These are phyloP conservation scores for Fusarium sp. DNA, from an alignment of 2,329 filamentous ascomycete genomes.

Conservation along the genomic window DNA sequence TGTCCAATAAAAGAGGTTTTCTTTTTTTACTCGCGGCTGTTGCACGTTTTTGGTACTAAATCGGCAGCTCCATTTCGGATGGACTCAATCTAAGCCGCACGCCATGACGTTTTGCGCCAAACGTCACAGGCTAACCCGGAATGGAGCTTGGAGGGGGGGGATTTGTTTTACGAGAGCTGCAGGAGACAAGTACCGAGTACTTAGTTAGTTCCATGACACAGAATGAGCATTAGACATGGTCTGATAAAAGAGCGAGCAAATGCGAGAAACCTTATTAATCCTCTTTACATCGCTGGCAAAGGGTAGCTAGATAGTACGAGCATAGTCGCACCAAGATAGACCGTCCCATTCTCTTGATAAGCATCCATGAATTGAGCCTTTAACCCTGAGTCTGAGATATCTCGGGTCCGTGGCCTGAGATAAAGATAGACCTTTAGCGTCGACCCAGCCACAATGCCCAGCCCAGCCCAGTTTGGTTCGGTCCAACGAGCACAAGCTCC, in stretches of 20 bases:
- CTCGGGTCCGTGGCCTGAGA: conserved; percentile 24
- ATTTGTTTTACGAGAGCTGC: conserved; percentile 42
- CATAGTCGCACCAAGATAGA: too few relatives aligned
- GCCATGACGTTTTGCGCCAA: conserved; percentile 40
- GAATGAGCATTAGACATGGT: not conserved
- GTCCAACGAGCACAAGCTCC: not conserved
- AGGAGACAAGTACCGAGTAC: conserved; percentile 35
- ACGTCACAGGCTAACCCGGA: conserved; percentile 26
- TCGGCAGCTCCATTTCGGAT: conserved; percentile 28
- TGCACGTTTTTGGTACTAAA: conserved; percentile 25
- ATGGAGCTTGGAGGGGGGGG: conserved; percentile 6
- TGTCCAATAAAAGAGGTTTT: not conserved
- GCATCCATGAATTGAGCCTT: conserved; percentile 3
- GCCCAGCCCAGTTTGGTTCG: not conserved
- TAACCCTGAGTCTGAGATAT: not conserved
- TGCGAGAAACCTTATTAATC: not conserved
- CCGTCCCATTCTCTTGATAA: conserved; percentile 18
- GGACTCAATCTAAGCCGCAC: conserved; percentile 39
- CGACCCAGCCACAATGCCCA: conserved; percentile 39
- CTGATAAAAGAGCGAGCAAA: not conserved
- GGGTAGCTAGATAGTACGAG: too few relatives aligned
- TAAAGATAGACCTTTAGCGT: conserved; percentile 42
- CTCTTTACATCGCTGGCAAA: not conserved
- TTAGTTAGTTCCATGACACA: not conserved
- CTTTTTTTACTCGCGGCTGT: conserved; percentile 16